phyloP scores from a whole-genome alignment of 495 filamentous ascomycete species.

The Hypoxylon subgilvum region DNA sequence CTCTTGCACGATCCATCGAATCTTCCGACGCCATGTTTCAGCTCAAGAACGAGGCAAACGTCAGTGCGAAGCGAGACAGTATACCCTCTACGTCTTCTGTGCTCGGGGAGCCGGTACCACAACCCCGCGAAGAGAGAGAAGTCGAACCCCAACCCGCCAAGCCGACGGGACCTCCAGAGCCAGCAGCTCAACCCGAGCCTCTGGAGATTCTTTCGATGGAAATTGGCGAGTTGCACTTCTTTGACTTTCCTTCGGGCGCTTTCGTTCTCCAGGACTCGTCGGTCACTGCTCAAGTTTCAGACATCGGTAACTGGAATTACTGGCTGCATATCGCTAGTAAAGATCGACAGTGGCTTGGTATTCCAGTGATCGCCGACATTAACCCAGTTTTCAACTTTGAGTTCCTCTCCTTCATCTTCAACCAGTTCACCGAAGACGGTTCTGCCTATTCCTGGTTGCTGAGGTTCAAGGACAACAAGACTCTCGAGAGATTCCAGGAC shows the following conservation, averaged over 20 bases:
- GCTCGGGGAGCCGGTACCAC: constrained; percentile 15
- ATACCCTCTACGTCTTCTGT: constrained; percentile 10
- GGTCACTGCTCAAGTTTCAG: constrained; percentile 79
- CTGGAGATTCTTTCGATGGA: constrained; percentile 77
- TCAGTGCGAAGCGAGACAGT: constrained; percentile 42
- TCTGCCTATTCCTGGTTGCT: constrained; percentile 95
- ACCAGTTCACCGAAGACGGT: constrained; percentile 87
- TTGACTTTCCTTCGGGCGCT: constrained; percentile 81
- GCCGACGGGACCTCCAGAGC: constrained; percentile 50
- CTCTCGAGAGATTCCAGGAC: constrained; percentile 87
- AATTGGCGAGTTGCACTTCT: constrained; percentile 85
- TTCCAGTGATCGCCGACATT: constrained; percentile 82
- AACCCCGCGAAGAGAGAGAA: constrained; percentile 19
- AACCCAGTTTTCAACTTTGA: constrained; percentile 99
- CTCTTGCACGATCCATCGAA: constrained; percentile 54
- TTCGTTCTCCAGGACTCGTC: constrained; percentile 81
- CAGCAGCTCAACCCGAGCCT: constrained; percentile 68
- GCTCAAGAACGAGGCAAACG: constrained; percentile 45
- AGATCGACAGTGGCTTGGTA: constrained; percentile 86
- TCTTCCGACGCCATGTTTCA: constrained; percentile 54
- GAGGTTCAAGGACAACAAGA: constrained; percentile 81
- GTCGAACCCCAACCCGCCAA: constrained; percentile 27
- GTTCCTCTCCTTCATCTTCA: constrained; percentile 97
- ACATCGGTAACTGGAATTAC: constrained; percentile 91
- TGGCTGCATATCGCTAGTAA: constrained; percentile 86